Evolutionary conservation across 805 yeast genomes (phyloP).

Genomic region (Nakazawaea sp.): DNA sequence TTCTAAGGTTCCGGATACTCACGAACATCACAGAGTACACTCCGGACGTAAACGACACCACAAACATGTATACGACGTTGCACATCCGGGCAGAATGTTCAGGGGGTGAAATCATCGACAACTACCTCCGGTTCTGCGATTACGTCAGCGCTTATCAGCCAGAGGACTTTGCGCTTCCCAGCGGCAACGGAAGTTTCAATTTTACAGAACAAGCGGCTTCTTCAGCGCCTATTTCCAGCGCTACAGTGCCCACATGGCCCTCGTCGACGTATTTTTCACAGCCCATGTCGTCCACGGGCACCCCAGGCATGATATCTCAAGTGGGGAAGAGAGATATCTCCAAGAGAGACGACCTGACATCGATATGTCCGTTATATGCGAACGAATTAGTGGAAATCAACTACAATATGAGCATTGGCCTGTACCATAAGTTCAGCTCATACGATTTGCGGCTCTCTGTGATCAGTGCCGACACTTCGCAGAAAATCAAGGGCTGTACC

Average conservation of each 20-base stretch:
- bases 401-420: conserved; percentile 16
- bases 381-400: conserved; percentile 20
- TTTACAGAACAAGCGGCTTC: not conserved
- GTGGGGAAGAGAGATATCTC: not conserved
- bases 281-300: not conserved
- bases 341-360: not conserved
- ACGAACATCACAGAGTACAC: conserved; percentile 20
- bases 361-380: conserved; percentile 22
- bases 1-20: conserved; percentile 10
- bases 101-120: conserved; percentile 33
- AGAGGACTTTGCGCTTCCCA: not conserved
- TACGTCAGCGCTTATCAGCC: conserved; percentile 11
- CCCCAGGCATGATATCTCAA: not conserved
- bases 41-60: conserved; percentile 34
- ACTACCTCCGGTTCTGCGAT: conserved; percentile 36
- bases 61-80: conserved; percentile 42
- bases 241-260: not conserved
- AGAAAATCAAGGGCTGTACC: conserved; percentile 39
- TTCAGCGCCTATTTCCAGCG: not conserved
- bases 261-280: not conserved
- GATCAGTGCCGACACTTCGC: conserved; percentile 29
- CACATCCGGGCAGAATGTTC: conserved; percentile 36
- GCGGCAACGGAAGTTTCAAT: not conserved
- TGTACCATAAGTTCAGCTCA: conserved; percentile 34
- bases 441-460: conserved; percentile 35